Conservation (phyloP, 768 basidiomycete species). For the Pholiota molesta region DNA sequence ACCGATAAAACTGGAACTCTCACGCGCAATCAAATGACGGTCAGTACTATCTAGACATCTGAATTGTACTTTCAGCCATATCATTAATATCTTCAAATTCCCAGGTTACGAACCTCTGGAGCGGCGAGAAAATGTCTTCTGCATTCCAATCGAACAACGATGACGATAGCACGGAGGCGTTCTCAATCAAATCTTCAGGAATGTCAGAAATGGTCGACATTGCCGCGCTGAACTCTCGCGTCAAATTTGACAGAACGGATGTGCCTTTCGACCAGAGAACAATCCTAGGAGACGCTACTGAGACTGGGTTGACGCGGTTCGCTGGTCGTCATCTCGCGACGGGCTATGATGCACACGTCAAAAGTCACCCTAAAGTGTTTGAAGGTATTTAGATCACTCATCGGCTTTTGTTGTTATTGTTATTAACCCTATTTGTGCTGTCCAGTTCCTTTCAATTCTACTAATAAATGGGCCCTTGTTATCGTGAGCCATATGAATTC, state of each 20-base stretch:
- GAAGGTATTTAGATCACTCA: conserved; percentile 39
- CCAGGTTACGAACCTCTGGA: conserved; percentile 69
- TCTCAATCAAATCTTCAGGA: conserved; percentile 54
- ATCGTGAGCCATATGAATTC: conserved; percentile 44
- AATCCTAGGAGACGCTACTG: conserved; percentile 75
- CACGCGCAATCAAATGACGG: conserved; percentile 76
- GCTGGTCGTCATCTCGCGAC: conserved; percentile 54
- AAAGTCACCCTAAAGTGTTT: conserved; percentile 60
- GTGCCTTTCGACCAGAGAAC: conserved; percentile 61
- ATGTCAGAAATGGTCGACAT: conserved; percentile 70
- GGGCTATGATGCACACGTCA: conserved; percentile 57
- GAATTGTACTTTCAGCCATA: neutral
- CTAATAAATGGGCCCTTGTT: conserved; percentile 74
- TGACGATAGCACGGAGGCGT: conserved; percentile 50
- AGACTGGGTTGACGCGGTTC: conserved; percentile 72
- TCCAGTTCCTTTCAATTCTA: conserved; percentile 69
- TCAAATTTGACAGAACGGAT: conserved; percentile 70
- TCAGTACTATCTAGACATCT: conserved; percentile 17
- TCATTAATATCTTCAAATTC: neutral
- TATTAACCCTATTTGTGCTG: neutral
- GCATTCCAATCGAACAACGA: conserved; percentile 78
- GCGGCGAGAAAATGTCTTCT: conserved; percentile 59
- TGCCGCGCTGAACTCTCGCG: conserved; percentile 65
- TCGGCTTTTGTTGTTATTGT: neutral
- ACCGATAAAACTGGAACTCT: conserved; percentile 77